Evolutionary conservation across 176 grass and related monocot species (phyloP).

Genomic region (Musa schizocarpa): DNA sequence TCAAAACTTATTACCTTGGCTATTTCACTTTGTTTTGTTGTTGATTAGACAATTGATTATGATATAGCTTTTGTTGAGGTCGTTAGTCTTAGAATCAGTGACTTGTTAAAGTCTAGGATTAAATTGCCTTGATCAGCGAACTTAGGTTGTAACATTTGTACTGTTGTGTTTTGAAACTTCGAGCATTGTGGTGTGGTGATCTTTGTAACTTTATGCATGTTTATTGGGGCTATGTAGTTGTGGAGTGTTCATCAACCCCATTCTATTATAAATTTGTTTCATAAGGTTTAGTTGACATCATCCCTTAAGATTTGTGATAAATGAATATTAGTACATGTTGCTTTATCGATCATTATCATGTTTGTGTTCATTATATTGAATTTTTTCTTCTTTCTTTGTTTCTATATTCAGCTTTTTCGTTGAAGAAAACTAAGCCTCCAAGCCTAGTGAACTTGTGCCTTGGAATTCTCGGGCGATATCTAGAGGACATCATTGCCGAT

Average conservation of each 20-base stretch:
- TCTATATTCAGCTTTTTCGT: conserved; percentile 44
- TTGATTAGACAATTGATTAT: neutral
- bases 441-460: conserved; percentile 79
- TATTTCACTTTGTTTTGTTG: neutral
- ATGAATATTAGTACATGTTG: neutral
- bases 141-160: neutral
- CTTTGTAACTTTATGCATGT: too few relatives aligned
- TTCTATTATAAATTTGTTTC: too few relatives aligned
- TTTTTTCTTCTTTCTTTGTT: neutral
- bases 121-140: neutral
- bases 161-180: too few relatives aligned
- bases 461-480: conserved; percentile 76
- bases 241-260: too few relatives aligned
- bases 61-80: neutral
- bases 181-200: too few relatives aligned
- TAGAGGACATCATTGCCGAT: conserved; percentile 75
- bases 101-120: neutral
- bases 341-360: neutral
- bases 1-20: neutral
- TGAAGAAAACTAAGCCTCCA: conserved; percentile 47
- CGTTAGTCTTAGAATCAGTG: neutral
- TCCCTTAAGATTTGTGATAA: too few relatives aligned
- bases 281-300: too few relatives aligned
- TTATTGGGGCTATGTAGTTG: too few relatives aligned
- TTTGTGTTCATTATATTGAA: neutral